Evolutionary conservation across 1,284 basidiomycete species (phyloP).

Genomic region (Cryptococcus floricola): DNA sequence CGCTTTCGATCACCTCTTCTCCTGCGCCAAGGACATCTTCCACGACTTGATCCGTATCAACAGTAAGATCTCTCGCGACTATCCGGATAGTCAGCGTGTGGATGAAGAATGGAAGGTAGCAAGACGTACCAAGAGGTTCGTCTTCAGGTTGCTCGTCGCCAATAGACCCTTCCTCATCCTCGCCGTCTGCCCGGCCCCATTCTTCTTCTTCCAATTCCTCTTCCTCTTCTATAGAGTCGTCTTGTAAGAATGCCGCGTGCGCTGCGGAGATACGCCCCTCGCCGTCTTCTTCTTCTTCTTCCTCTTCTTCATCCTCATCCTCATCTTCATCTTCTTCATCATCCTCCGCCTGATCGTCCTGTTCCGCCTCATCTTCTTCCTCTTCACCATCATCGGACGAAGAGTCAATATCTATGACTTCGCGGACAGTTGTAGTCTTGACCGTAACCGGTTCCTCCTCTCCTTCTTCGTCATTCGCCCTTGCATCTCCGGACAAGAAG

Average conservation of each 20-base stretch:
- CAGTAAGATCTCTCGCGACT: no score
- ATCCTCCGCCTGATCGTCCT: background rate
- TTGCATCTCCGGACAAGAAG: background rate
- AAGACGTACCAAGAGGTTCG: no score
- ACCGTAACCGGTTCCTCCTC: background rate
- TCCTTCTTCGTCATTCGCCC: background rate
- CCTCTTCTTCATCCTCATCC: background rate
- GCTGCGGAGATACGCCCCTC: background rate
- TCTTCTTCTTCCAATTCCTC: background rate
- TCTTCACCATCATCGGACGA: slow-evolving; percentile 9
- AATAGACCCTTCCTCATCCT: no score
- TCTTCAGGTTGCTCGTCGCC: no score
- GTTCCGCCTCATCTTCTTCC: slow-evolving; percentile 2
- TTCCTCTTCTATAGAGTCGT: background rate
- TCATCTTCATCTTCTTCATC: background rate
- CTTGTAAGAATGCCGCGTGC: background rate
- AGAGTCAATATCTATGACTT: slow-evolving; percentile 13
- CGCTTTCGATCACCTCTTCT: no score
- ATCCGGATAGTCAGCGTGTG: no score
- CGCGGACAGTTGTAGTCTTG: background rate
- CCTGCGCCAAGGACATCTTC: no score
- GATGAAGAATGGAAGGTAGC: no score
- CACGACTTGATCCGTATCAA: no score
- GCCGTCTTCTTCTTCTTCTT: no score
- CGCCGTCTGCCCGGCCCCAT: background rate